phyloP scores from a whole-genome alignment of 1,284 basidiomycete genomes.

The Peniophora sp. region DNA sequence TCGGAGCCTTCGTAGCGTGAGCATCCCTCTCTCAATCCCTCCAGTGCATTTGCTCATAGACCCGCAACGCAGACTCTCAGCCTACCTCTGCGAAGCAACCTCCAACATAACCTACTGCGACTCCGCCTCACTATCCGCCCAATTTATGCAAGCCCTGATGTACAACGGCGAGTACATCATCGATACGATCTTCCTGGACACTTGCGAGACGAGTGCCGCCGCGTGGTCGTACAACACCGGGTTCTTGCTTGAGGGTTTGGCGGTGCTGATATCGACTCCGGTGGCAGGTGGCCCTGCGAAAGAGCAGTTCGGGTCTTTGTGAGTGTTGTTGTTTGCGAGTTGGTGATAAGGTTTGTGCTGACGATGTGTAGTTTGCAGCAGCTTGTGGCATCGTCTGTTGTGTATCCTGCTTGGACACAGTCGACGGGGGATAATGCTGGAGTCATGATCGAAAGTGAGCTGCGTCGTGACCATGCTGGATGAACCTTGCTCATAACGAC shows the following conservation, averaged over 20 bases:
- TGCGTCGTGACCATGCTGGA: not conserved
- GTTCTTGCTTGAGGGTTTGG: not conserved
- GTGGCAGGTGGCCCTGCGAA: not conserved
- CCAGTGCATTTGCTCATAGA: no score
- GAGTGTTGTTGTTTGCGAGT: not conserved
- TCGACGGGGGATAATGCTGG: not conserved
- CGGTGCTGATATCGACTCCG: not conserved
- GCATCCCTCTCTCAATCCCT: no score
- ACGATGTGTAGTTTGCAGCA: not conserved
- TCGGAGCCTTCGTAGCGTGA: no score
- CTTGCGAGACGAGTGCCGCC: no score
- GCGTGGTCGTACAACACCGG: not conserved
- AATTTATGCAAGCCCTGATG: not conserved
- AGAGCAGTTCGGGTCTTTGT: not conserved
- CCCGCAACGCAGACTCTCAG: not conserved
- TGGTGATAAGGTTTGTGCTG: no score
- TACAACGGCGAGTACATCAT: not conserved
- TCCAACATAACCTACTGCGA: not conserved
- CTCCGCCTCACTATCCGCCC: not conserved
- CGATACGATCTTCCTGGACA: not conserved
- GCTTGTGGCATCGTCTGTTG: not conserved
- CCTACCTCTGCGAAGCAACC: not conserved
- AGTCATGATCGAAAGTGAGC: not conserved
- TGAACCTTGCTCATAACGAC: not conserved
- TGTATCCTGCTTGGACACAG: not conserved